phyloP scores from a whole-genome alignment of 1,284 basidiomycete species.

The Moesziomyces sp. region DNA sequence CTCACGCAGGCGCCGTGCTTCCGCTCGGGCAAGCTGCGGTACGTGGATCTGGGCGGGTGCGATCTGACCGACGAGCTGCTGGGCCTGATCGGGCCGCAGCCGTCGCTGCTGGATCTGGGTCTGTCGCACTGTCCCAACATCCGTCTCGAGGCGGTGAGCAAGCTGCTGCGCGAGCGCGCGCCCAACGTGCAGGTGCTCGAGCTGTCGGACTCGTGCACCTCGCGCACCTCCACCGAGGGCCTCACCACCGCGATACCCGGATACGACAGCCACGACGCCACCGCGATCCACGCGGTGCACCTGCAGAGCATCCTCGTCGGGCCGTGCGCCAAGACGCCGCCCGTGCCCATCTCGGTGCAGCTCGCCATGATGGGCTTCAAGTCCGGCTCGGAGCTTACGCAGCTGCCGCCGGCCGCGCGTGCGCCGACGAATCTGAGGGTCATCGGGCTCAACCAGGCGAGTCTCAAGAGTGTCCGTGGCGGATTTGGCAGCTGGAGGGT shows the following conservation, averaged over 20 bases:
- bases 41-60: slow-evolving; percentile 88
- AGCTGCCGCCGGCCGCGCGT: slow-evolving; percentile 33
- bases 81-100: slow-evolving; percentile 75
- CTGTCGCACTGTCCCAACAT: slow-evolving; percentile 84
- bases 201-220: slow-evolving; percentile 75
- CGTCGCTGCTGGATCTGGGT: slow-evolving; percentile 74
- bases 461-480: slow-evolving; percentile 78
- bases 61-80: slow-evolving; percentile 73
- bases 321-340: slow-evolving; percentile 60
- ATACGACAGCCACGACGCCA: slow-evolving; percentile 70
- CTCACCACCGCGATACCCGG: slow-evolving; percentile 46
- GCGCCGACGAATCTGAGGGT: slow-evolving; percentile 80
- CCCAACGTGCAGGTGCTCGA: slow-evolving; percentile 86
- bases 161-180: slow-evolving; percentile 79
- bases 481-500: slow-evolving; percentile 87
- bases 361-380: slow-evolving; percentile 60
- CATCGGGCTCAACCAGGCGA: slow-evolving; percentile 82
- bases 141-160: slow-evolving; percentile 75
- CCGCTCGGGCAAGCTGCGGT: slow-evolving; percentile 78
- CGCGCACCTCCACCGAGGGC: slow-evolving; percentile 29
- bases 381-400: slow-evolving; percentile 64
- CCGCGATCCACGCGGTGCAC: slow-evolving; percentile 73
- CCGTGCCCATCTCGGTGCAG: slow-evolving; percentile 59
- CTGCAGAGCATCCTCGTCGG: slow-evolving; percentile 70
- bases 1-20: slow-evolving; percentile 84